These are phyloP conservation scores for Leptoxyphium fumago DNA, from an alignment of 2,329 filamentous ascomycete species.

Conservation along the genomic window DNA sequence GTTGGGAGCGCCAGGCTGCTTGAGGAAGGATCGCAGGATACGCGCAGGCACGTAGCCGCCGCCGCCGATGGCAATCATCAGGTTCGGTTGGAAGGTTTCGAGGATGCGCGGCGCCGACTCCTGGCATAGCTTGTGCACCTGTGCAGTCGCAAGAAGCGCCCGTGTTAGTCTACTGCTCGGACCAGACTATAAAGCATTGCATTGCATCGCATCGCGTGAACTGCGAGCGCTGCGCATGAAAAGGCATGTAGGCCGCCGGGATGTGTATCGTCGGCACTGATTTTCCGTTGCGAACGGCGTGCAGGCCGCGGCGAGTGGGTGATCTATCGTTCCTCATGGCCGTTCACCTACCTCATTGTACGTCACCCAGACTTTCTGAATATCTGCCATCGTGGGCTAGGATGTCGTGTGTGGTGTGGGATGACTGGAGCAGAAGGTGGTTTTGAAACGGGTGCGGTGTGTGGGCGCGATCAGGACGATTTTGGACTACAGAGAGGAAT, in stretches of 20 bases:
- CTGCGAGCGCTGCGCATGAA: no score
- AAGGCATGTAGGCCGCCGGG: no score
- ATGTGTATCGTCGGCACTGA: no score
- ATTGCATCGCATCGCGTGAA: not conserved
- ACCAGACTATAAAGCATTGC: not conserved
- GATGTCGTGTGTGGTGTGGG: no score
- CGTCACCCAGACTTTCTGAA: constrained; percentile 76
- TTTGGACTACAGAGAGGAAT: no score
- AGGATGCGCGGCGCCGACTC: constrained; percentile 69
- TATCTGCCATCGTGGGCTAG: not conserved
- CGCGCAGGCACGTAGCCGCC: constrained; percentile 94
- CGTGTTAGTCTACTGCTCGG: not conserved
- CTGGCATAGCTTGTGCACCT: constrained; percentile 98
- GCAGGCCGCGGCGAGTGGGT: no score
- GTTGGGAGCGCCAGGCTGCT: constrained; percentile 71
- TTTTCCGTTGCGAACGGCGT: no score
- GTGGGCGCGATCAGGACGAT: no score
- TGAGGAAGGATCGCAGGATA: constrained; percentile 96
- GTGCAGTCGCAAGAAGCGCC: constrained; percentile 3
- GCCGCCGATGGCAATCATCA: constrained; percentile 97
- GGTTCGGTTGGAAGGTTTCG: constrained; percentile 72
- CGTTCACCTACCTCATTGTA: constrained; percentile 64
- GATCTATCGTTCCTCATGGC: not conserved
- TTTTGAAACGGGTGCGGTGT: no score
- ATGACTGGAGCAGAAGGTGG: no score